Evolutionary conservation across 495 filamentous ascomycete species (phyloP).

Genomic region (Neurospora hispaniola): DNA sequence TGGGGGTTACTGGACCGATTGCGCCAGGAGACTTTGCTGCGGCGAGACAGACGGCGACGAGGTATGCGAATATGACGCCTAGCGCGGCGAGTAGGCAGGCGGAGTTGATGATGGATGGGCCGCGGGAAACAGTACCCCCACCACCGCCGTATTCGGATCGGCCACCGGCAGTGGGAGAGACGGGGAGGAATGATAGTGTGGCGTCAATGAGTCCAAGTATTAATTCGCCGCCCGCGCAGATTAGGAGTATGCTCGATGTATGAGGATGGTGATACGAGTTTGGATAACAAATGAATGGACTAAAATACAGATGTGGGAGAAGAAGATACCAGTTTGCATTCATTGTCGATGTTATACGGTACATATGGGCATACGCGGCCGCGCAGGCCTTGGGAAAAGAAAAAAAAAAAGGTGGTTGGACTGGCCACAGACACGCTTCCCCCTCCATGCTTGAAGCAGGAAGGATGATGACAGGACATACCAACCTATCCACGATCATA

Average conservation of each 20-base stretch:
- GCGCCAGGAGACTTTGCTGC: slow-evolving; percentile 6
- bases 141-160: slow-evolving; percentile 20
- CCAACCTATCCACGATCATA: no score
- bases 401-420: no score
- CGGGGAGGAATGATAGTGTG: slow-evolving; percentile 25
- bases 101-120: slow-evolving; percentile 23
- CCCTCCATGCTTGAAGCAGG: no score
- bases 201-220: slow-evolving; percentile 18
- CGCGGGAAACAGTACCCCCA: slow-evolving; percentile 5
- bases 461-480: no score
- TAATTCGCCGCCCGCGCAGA: slow-evolving; percentile 32
- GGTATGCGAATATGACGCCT: slow-evolving; percentile 24
- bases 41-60: slow-evolving; percentile 5
- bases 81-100: slow-evolving; percentile 14
- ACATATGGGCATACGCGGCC: not conserved
- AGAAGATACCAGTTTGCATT: not conserved
- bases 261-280: slow-evolving; percentile 2
- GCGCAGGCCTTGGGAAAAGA: no score
- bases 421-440: no score
- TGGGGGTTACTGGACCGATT: slow-evolving; percentile 20
- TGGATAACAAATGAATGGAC: not conserved
- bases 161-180: slow-evolving; percentile 6
- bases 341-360: not conserved
- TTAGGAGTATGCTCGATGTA: slow-evolving; percentile 50
- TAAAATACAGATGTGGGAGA: not conserved